Conservation (phyloP, 805 yeast species). For the Kuraishia cidri region DNA sequence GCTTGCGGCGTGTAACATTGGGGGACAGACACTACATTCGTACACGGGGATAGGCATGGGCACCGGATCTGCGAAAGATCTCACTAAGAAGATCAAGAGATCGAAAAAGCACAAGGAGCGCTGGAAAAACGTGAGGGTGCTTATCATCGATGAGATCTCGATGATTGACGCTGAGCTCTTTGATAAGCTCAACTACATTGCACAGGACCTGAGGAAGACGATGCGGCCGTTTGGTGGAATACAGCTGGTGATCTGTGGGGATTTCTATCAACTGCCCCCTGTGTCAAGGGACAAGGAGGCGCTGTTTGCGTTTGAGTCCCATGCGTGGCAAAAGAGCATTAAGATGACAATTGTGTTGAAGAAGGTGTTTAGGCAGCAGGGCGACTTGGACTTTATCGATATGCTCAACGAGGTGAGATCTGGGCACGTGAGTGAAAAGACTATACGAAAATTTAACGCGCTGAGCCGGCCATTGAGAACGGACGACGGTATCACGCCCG, state of each 20-base stretch:
- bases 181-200: conserved; percentile 66
- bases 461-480: conserved; percentile 52
- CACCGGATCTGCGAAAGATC: conserved; percentile 30
- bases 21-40: conserved; percentile 82
- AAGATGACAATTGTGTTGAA: conserved; percentile 60
- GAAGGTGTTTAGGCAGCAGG: conserved; percentile 80
- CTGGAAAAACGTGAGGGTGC: conserved; percentile 64
- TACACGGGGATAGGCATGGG: conserved; percentile 86
- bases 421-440: conserved; percentile 49
- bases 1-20: conserved; percentile 88
- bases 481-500: conserved; percentile 76
- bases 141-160: conserved; percentile 88
- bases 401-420: conserved; percentile 76
- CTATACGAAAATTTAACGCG: conserved; percentile 36
- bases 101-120: conserved; percentile 32
- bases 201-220: conserved; percentile 38
- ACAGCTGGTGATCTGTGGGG: conserved; percentile 87
- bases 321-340: conserved; percentile 59
- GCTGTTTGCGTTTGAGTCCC: conserved; percentile 67
- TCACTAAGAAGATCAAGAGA: conserved; percentile 39
- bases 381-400: conserved; percentile 66
- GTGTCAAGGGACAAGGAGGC: conserved; percentile 34
- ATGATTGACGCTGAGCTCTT: conserved; percentile 83
- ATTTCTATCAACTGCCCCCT: conserved; percentile 93
- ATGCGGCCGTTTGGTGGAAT: conserved; percentile 86